Base-by-base conservation (phyloP, 2,329 filamentous ascomycete genomes). In the Hymenotorrendiella dingleyae region DNA sequence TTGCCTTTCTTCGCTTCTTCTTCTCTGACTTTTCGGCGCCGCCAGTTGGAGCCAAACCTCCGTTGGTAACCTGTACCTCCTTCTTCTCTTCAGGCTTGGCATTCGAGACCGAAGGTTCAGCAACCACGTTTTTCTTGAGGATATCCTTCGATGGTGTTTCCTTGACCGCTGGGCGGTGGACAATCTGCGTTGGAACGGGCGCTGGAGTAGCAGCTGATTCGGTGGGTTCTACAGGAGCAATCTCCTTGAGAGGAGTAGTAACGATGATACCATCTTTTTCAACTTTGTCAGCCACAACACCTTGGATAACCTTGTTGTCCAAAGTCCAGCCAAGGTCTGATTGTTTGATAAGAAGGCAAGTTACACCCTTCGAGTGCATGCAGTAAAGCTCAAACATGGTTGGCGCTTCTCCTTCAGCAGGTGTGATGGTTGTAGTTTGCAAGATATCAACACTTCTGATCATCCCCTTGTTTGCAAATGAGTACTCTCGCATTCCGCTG, bases 361-460 rank as follows among this genome's bases (percentile, higher is more conserved):
- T 90, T n/a, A 97, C 89, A 48, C 93, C 93, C 67, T 89, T 94
- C 9, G 93, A 96, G 64, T 98, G 91, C 84, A 96, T 94, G 23
- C 88, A 85, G 62, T 98, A 98, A 8, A 98, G 74, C 68, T 98
- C 93, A 58, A 98, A 97, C 11, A 96, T 68, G 0, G 83, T 80
- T 12, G 79, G 78, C 50, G 93, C 84, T 14, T 80, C 80, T 16
- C 66, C 63, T 19, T 71, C 71, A 28, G 78, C 76, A 46, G 79
- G 72, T 6, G 73, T 67, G 48, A 79, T 76, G 42, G 82, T 77
- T 24, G 84, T 80, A 54, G 74, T 82, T 57, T 82, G 80, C 20
- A 97, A 75, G 58, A 98, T 87, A 58, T 95, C 89, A 43, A 98
- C 69, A 62, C 91, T 97, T 62, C 93, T 81, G 38, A 98, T 76